Evolutionary conservation across 768 basidiomycete genomes (phyloP).

Genomic region (Coprinopsis marcescibilis): DNA sequence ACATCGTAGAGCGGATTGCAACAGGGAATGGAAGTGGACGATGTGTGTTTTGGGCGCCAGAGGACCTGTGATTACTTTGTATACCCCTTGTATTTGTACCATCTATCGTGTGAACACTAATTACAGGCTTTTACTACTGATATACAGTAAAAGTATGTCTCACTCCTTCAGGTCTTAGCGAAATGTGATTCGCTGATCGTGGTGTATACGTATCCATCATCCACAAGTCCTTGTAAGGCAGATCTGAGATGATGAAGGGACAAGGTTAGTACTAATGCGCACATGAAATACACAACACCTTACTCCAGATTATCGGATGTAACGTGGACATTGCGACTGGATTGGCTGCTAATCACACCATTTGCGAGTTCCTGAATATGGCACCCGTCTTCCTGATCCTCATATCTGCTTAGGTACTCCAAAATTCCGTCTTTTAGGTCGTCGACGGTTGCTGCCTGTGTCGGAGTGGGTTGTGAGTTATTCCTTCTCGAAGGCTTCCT

Average conservation of each 20-base stretch:
- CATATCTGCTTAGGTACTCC: background rate
- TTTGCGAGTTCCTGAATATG: background rate
- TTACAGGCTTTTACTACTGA: too few relatives aligned
- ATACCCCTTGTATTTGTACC: too few relatives aligned
- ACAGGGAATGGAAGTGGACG: conserved; percentile 77
- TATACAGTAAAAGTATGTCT: too few relatives aligned
- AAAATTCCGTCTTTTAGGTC: background rate
- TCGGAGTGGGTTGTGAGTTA: background rate
- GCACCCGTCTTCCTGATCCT: background rate
- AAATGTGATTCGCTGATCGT: conserved; percentile 24
- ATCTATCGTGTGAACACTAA: too few relatives aligned
- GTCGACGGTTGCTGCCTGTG: too few relatives aligned
- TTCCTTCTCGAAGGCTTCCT: too few relatives aligned
- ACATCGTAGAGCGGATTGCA: conserved; percentile 62
- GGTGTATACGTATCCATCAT: conserved; percentile 20
- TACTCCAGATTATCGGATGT: background rate
- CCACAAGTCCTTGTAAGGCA: conserved; percentile 18
- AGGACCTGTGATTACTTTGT: conserved; percentile 17
- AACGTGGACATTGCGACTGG: background rate
- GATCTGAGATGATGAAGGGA: conserved; percentile 10
- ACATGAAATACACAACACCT: too few relatives aligned
- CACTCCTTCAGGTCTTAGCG: too few relatives aligned
- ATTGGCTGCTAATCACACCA: background rate
- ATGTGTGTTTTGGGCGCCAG: conserved; percentile 74
- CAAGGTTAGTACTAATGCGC: background rate